A percentile compares a stretch with the other conserved stretches of the same genome.
phyloP scores from a whole-genome alignment of 2,329 filamentous ascomycete species.

The Neocatenulostroma microsporum region DNA sequence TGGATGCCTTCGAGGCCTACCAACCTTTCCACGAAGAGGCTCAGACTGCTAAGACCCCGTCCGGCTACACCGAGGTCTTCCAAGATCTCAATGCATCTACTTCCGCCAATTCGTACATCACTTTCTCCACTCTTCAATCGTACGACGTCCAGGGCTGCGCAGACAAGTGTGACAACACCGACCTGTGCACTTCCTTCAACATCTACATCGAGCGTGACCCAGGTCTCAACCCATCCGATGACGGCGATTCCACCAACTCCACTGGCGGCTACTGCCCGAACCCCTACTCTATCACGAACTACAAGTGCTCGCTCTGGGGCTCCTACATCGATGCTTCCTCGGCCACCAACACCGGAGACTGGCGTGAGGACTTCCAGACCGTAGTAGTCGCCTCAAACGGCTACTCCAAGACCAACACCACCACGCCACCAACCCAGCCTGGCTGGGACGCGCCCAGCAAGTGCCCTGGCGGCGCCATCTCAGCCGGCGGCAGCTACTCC shows the following conservation, averaged over 20 bases:
- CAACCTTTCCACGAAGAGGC: constrained; percentile 20
- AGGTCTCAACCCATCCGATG: constrained; percentile 24
- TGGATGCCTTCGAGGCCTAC: constrained; percentile 21
- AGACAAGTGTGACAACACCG: constrained; percentile 24
- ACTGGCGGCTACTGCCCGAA: constrained; percentile 28
- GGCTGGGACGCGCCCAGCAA: constrained; percentile 11
- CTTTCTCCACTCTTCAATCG: constrained; percentile 22
- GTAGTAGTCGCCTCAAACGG: constrained; percentile 20
- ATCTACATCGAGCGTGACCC: constrained; percentile 31
- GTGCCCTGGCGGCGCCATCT: constrained; percentile 11
- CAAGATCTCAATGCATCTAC: constrained; percentile 24
- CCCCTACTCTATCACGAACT: constrained; percentile 32
- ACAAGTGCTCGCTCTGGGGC: constrained; percentile 35
- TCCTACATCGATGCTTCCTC: constrained; percentile 25
- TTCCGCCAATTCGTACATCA: constrained; percentile 27
- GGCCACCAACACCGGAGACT: constrained; percentile 20
- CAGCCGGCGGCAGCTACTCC: constrained; percentile 12
- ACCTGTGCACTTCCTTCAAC: constrained; percentile 30
- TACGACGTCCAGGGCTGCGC: constrained; percentile 28
- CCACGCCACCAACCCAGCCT: constrained; percentile 9
- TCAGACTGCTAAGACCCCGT: constrained; percentile 12
- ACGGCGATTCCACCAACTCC: constrained; percentile 18
- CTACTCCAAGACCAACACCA: constrained; percentile 20
- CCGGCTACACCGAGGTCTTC: constrained; percentile 25
- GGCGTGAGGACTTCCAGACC: constrained; percentile 19